A percentile compares a stretch with the other conserved stretches of the same genome.
Conservation (phyloP, 1,284 basidiomycete genomes). For the Trametes versicolor region DNA sequence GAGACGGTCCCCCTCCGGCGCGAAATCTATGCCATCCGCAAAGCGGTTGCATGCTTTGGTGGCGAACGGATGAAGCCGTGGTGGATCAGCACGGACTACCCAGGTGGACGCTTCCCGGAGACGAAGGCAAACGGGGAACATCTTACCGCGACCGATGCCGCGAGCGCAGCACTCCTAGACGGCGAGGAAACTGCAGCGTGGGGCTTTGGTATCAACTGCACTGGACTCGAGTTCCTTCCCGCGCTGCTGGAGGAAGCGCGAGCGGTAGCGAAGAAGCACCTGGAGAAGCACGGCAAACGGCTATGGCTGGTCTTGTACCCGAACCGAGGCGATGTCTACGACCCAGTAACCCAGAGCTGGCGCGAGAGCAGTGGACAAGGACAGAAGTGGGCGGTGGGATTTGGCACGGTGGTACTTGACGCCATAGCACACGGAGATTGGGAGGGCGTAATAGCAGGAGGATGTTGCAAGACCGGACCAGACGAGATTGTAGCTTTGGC, state of each 20-base stretch:
- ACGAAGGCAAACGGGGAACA: conserved; percentile 38
- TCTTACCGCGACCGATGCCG: conserved; percentile 49
- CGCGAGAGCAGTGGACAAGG: conserved; percentile 31
- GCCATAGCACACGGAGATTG: conserved; percentile 48
- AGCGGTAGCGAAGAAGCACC: conserved; percentile 30
- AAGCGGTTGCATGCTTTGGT: conserved; percentile 57
- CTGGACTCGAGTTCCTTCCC: conserved; percentile 52
- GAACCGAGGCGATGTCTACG: conserved; percentile 72
- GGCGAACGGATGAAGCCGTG: conserved; percentile 62
- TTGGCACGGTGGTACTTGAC: conserved; percentile 46
- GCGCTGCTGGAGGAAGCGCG: conserved; percentile 46
- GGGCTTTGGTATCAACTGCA: conserved; percentile 81
- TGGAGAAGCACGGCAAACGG: conserved; percentile 22
- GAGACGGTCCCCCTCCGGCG: conserved; percentile 80
- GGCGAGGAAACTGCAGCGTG: conserved; percentile 47
- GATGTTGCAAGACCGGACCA: conserved; percentile 87
- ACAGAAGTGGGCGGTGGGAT: conserved; percentile 55
- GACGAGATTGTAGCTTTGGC: conserved; percentile 55
- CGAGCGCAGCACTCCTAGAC: conserved; percentile 43
- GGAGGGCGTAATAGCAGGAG: conserved; percentile 70
- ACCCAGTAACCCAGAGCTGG: conserved; percentile 59
- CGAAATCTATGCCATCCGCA: conserved; percentile 74
- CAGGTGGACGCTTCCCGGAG: conserved; percentile 62
- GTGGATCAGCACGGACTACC: conserved; percentile 83
- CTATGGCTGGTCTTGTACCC: conserved; percentile 79